A percentile compares a stretch with the other conserved stretches of the same genome.
These are phyloP conservation scores for Hamigera avellanea DNA, from an alignment of 495 filamentous ascomycete species.

Conservation along the genomic window DNA sequence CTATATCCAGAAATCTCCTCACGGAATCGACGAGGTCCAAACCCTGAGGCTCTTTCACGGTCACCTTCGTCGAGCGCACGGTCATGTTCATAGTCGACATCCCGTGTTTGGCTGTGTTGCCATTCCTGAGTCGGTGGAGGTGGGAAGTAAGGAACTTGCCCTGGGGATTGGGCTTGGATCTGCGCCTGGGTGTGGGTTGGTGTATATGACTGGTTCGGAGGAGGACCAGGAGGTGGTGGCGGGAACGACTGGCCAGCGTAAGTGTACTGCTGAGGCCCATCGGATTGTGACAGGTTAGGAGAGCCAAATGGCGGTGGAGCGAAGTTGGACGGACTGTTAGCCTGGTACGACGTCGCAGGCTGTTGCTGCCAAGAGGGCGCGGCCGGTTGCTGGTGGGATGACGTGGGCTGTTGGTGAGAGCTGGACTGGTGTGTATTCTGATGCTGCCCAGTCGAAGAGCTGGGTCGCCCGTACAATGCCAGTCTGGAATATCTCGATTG, in stretches of 20 bases:
- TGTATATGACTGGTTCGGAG: conserved; percentile 9
- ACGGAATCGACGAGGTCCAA: conserved; percentile 18
- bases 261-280: conserved; percentile 10
- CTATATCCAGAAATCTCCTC: conserved; percentile 26
- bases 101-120: conserved; percentile 24
- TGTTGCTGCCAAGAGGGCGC: conserved; percentile 4
- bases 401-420: not conserved
- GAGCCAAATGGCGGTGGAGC: conserved; percentile 1
- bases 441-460: conserved; percentile 7
- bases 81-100: conserved; percentile 24
- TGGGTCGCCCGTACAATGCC: conserved; percentile 22
- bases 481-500: conserved; percentile 50
- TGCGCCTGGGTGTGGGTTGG: conserved; percentile 4
- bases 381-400: conserved; percentile 1
- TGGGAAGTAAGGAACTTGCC: conserved; percentile 30
- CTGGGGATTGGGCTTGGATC: conserved; percentile 9
- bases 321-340: conserved; percentile 7
- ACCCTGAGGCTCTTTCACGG: conserved; percentile 16
- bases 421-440: conserved; percentile 4
- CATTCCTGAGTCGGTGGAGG: conserved; percentile 29
- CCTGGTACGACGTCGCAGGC: not conserved
- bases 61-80: conserved; percentile 15
- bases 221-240: conserved; percentile 28
- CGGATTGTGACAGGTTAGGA: not conserved
- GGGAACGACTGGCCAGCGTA: conserved; percentile 34